These are phyloP conservation scores for Ophiostoma quercus DNA, from an alignment of 2,329 filamentous ascomycete genomes.

Conservation along the genomic window DNA sequence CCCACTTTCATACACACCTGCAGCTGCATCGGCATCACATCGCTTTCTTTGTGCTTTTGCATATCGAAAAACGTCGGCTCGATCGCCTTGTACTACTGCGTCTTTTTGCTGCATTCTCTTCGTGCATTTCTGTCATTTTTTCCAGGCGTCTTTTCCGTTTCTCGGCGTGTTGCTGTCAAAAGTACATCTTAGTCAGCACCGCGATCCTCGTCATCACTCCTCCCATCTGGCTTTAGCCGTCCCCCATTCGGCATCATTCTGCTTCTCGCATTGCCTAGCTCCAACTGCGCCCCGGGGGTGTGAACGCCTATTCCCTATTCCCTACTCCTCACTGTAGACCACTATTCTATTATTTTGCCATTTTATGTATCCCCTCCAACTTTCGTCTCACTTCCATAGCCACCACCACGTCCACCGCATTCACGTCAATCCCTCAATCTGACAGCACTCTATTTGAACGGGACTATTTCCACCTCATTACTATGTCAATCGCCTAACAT, in stretches of 20 bases:
- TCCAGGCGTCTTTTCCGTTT: neutral
- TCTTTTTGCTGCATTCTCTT: neutral
- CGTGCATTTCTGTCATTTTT: neutral
- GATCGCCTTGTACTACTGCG: conserved; percentile 6
- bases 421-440: neutral
- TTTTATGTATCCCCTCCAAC: neutral
- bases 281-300: neutral
- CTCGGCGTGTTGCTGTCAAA: neutral
- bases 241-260: conserved; percentile 1
- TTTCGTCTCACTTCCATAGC: neutral
- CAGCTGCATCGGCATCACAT: neutral
- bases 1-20: neutral
- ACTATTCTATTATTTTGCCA: neutral
- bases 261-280: neutral
- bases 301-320: neutral
- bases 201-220: neutral
- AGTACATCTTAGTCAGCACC: neutral
- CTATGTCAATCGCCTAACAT: neutral
- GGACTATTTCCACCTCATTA: neutral
- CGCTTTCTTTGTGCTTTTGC: neutral
- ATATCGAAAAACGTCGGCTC: neutral
- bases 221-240: neutral
- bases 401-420: neutral
- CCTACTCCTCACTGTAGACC: no score
- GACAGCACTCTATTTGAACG: neutral